Evolutionary conservation across 169 alveolate species (phyloP), one percentile per base, ranked within the genome.

Genomic region (Cryptosporidium sp.): DNA sequence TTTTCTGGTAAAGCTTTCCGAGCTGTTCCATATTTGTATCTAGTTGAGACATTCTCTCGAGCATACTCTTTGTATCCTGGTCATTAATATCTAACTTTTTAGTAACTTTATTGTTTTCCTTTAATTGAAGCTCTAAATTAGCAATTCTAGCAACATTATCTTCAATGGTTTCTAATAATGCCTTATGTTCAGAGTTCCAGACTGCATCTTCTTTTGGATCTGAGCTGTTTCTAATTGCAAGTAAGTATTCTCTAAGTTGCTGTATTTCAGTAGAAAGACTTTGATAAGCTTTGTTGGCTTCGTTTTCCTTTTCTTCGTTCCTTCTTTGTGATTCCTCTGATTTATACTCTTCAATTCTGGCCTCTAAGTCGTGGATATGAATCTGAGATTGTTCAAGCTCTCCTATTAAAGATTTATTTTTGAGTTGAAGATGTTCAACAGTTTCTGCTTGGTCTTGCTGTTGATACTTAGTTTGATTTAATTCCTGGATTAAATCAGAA

Each of bases 11-110:
- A 58, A 86, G 84, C 37, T 50, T 85, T 3, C 92, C 84, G 5
- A 92, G 84, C 55, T 86, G 93, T 45, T 92, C 94, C 89, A 92
- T 85, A 51, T 86, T 92, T 48, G 55, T 52, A 70, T 92, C 94
- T 52, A 92, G 70, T 74, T 86, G 93, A 18, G 85, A 21, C 58
- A 80, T 92, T 69, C 87, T 91, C 23, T 70, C 70, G 9, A 86
- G 75, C 91, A 86, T 84, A 16, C 67, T 75, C 61, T 86, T 84
- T 41, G 86, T 68, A 71, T 75, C 87, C 37, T 51, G 86, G 4
- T 91, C 91, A 33, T 84, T 69, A 50, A 84, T 69, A 48, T 92
- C 94, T 48, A 86, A 69, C 21, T 70, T 86, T 55, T 74, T 68
- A 69, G 69, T 84, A 61, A 43, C 52, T 65, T 84, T 86, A 9